Base-by-base conservation (phyloP, 2,329 filamentous ascomycete genomes). In the Daldinia sp. region DNA sequence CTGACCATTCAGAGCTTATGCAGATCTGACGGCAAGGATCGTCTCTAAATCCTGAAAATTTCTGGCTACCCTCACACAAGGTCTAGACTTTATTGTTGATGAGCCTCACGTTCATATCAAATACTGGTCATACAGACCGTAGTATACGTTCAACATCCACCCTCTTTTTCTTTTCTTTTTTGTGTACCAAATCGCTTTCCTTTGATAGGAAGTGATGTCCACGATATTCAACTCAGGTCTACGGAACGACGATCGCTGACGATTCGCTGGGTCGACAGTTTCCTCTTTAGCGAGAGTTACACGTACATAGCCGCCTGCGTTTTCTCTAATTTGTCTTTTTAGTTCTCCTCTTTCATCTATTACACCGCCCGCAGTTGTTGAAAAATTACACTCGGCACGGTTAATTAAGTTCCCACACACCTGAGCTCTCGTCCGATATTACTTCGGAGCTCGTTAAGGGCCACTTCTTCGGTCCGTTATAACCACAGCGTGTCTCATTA, bases 11-110 rank as follows among this genome's bases (percentile, higher is more conserved):
- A 30, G 67, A 62, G 55, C 64, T 61, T 61, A 53, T 61, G 58
- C 67, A 64, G 61, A 59, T 59, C 58, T 25, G 58, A 35, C 27
- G 25, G 47, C 63, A 62, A 41, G 58, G 58, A 37, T 52, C 13
- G 15, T 54, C 43, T 27, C 41, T 34, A 51, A 59, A 63, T 63
- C 57, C 63, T 67, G 63, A 65, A 69, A 66, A 66, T 57, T 59
- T 63, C 56, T 59, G 59, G 66, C 41, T 54, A 60, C 32, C 52
- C 35, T 62, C 64, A 67, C 29, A 67, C 64, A 64, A 60, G 3
- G 21, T 37, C 34, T 25, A 17, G 48, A 47, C 32, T 61, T 29
- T 34, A 43, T 48, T 57, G 45, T 55, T 37, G 13, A 41, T 48
- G 54, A 60, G 35, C 21, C 39, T 61, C 39, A 45, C 21, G 1